Conservation (phyloP, 306 rosid genomes). For the Oxytropis ochrocephala region DNA sequence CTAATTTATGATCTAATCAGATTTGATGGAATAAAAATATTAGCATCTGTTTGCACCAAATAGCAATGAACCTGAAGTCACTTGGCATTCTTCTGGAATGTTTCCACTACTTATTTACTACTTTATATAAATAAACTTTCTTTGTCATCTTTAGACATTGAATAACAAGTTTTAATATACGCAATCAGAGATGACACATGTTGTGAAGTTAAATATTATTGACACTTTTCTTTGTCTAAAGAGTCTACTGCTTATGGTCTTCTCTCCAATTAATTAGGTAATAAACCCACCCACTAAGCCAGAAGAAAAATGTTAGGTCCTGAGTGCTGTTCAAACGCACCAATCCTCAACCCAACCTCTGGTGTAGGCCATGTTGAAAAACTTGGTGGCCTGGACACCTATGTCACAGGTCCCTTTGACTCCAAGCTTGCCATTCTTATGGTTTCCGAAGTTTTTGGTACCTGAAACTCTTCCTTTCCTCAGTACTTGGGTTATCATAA, state of each 20-base stretch:
- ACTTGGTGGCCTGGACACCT: background rate
- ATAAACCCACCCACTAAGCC: background rate
- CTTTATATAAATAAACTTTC: no score
- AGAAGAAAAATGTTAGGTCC: background rate
- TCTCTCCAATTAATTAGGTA: background rate
- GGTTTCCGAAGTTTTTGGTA: slow-evolving; percentile 15
- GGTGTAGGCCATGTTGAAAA: slow-evolving; percentile 4
- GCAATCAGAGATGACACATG: no score
- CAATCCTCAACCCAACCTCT: background rate
- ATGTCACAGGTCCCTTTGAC: background rate
- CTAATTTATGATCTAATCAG: no score
- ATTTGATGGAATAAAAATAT: background rate
- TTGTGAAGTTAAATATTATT: background rate
- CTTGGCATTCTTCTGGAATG: no score
- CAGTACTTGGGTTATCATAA: background rate
- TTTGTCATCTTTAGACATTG: no score
- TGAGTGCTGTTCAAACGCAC: slow-evolving; percentile 15
- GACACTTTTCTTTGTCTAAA: background rate
- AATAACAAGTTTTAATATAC: no score
- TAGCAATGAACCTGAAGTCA: no score
- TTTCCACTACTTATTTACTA: no score
- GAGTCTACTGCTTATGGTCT: background rate
- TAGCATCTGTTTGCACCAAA: no score
- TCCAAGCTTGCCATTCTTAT: slow-evolving; percentile 6
- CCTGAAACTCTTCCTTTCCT: background rate